These are phyloP conservation scores for Citrus mangshanensis DNA, from an alignment of 345 rosid species.

Conservation along the genomic window DNA sequence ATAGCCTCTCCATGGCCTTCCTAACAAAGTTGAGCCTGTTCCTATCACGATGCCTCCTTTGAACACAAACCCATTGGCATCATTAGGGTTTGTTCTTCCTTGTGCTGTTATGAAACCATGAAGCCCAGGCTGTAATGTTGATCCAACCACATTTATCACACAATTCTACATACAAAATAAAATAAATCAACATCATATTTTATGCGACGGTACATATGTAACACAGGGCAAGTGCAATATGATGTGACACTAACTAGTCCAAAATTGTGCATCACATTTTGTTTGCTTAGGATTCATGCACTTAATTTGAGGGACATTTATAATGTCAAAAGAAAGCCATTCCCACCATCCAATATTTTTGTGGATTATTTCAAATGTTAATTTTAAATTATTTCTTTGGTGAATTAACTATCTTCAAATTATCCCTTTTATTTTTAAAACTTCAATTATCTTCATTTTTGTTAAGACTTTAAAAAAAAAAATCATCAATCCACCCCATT, in stretches of 20 bases:
- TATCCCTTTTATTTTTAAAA: too few species aligned
- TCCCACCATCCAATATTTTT: too few species aligned
- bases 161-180: constrained; percentile 33
- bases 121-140: constrained; percentile 22
- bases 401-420: too few species aligned
- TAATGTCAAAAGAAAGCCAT: too few species aligned
- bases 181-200: not conserved
- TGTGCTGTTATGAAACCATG: constrained; percentile 61
- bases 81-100: constrained; percentile 35
- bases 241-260: not conserved
- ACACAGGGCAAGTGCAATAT: not conserved
- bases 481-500: too few species aligned
- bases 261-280: not conserved
- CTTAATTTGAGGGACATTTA: too few species aligned
- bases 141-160: constrained; percentile 44
- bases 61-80: constrained; percentile 54
- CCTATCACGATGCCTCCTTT: constrained; percentile 44
- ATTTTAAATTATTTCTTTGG: too few species aligned
- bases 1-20: constrained; percentile 59
- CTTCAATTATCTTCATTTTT: too few species aligned
- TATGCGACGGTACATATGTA: not conserved
- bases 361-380: too few species aligned
- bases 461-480: too few species aligned
- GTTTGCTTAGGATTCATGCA: too few species aligned
- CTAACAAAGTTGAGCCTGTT: constrained; percentile 32